Evolutionary conservation across 2,329 filamentous ascomycete species (phyloP).

Genomic region (Neoarthrinium moseri): DNA sequence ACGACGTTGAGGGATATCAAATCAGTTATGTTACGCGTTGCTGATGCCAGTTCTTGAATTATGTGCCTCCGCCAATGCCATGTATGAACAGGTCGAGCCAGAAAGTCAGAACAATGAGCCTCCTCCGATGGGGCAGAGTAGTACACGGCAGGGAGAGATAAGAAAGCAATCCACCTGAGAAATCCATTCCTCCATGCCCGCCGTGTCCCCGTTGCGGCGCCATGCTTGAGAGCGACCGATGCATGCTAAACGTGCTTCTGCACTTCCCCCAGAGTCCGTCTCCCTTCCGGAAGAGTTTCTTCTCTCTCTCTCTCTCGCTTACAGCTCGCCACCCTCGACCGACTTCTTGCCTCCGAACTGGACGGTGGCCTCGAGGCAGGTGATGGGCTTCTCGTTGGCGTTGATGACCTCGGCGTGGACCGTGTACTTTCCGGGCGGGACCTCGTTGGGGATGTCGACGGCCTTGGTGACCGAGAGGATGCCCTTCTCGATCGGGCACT

Average conservation of each 20-base stretch:
- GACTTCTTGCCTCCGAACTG: conserved; percentile 52
- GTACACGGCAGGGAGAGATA: not conserved
- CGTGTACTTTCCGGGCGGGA: conserved; percentile 87
- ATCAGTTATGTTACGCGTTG: not conserved
- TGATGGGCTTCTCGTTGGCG: conserved; percentile 71
- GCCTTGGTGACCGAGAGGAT: conserved; percentile 72
- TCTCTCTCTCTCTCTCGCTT: too few species aligned
- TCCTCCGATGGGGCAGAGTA: not conserved
- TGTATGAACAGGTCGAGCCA: not conserved
- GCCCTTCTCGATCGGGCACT: conserved; percentile 85
- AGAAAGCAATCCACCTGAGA: not conserved
- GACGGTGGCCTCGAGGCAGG: conserved; percentile 79
- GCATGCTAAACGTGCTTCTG: too few species aligned
- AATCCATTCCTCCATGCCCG: too few species aligned
- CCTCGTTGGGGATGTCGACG: conserved; percentile 80
- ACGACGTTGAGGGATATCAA: not conserved
- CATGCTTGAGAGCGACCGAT: too few species aligned
- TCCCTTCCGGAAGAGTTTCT: too few species aligned
- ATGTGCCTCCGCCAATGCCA: conserved; percentile 1
- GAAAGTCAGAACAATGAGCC: not conserved
- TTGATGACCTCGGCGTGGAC: conserved; percentile 85
- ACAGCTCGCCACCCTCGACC: conserved; percentile 44
- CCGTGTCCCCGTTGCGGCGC: too few species aligned
- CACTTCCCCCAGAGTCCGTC: too few species aligned
- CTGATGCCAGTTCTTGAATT: not conserved